A percentile compares a stretch with the other conserved stretches of the same genome.
Evolutionary conservation across 768 basidiomycete species (phyloP).

Genomic region (Candolleomyces efflorescens): DNA sequence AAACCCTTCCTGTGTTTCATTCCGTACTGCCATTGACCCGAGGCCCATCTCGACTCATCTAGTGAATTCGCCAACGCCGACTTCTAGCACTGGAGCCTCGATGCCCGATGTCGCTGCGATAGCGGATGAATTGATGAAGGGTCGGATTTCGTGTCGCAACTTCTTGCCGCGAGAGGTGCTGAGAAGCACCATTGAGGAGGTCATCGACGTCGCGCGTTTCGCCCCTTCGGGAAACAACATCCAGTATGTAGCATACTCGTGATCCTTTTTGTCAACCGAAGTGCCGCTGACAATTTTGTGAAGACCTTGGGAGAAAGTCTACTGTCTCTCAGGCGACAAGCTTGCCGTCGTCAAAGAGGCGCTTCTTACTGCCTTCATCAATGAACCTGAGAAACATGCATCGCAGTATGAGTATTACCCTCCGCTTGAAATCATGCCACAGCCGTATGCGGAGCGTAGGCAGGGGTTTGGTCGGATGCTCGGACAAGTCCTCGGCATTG

Average conservation of each 20-base stretch:
- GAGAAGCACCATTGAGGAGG: not conserved
- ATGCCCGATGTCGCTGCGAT: not conserved
- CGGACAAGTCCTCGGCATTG: not conserved
- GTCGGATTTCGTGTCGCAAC: constrained; percentile 6
- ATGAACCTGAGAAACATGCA: not conserved
- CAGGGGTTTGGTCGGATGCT: constrained; percentile 1
- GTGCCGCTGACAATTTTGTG: not conserved
- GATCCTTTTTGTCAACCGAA: not conserved
- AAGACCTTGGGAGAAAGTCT: constrained; percentile 9
- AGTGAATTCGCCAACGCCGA: too few relatives aligned
- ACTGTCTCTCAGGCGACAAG: not conserved
- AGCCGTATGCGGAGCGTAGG: not conserved
- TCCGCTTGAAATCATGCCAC: not conserved
- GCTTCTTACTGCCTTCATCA: not conserved
- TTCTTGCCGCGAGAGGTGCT: constrained; percentile 1
- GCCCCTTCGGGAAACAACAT: constrained; percentile 10
- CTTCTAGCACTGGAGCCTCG: not conserved
- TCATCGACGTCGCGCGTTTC: constrained; percentile 5
- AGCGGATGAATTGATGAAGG: constrained; percentile 4
- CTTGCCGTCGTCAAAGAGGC: not conserved
- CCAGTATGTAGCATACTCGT: not conserved
- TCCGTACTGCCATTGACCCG: too few relatives aligned
- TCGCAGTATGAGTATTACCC: constrained; percentile 7
- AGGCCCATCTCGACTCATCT: too few relatives aligned
- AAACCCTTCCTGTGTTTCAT: too few relatives aligned